Evolutionary conservation across 108 stramenopile genomes (phyloP), one percentile per base, ranked within the genome.

Genomic region (Nitzschia sp.): DNA sequence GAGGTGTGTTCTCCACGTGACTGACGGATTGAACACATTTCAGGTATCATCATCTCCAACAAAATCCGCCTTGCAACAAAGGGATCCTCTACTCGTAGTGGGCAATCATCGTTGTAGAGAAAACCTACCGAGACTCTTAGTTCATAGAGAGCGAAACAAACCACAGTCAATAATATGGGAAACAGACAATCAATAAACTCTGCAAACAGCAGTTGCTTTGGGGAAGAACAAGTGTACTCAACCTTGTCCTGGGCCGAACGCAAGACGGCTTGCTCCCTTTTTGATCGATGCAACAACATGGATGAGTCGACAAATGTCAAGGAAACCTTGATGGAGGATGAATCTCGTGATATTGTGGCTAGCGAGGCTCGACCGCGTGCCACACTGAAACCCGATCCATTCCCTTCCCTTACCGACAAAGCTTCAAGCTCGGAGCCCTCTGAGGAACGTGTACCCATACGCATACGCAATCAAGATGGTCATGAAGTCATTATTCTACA

Each of bases 211-310:
- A 34, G 5, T 34, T 34, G 29, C 29, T 34, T 34, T 34, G 29
- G 29, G 29, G 57, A 62, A 12, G 61, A 62, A 43, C 61, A 62
- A 62, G 43, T 62, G 21, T 62, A 62, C 8, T 38, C 61, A 21
- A 62, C 61, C 24, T 25, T 62, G 8, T 62, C 61, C 12, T 62
- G 61, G 61, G 61, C 61, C 2, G 61, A 62, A 40, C 22, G 11
- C 15, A 43, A 62, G 43, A 19, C 19, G 3, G 40, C 20, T 6
- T 62, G 61, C 24, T 20, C 41, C 0, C 61, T 62, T 2, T 62
- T 43, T 39, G 19, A 62, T 10, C 22, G n/a, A 10, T n/a, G 21
- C 41, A 12, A 44, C 21, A 48, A 48, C 6, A 17, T 48, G 46
- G 46, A 48, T 6, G 46, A 48, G 3, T 48, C 46, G 46, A 48